Evolutionary conservation across 176 grass and related monocot species (phyloP).

Genomic region (Calamus simplicifolius): DNA sequence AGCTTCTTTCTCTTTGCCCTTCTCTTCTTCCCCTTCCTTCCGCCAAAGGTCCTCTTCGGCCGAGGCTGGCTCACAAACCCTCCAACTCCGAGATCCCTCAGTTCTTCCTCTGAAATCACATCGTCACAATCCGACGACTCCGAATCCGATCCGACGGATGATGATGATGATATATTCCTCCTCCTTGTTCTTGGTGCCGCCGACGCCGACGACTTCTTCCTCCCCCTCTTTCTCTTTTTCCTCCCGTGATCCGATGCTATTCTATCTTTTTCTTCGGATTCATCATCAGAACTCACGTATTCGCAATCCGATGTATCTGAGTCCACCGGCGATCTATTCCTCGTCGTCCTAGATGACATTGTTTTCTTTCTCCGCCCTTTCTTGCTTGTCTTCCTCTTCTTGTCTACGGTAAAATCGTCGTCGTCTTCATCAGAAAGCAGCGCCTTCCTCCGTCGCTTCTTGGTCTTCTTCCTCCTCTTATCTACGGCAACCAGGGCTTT

Average conservation of each 20-base stretch:
- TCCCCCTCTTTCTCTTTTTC: slow-evolving; percentile 16
- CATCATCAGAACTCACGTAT: slow-evolving; percentile 59
- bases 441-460: slow-evolving; percentile 24
- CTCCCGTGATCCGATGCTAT: slow-evolving; percentile 10
- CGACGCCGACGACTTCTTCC: too few relatives aligned
- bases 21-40: slow-evolving; percentile 34
- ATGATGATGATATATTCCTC: not conserved
- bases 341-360: not conserved
- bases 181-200: not conserved
- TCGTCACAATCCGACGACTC: slow-evolving; percentile 29
- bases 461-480: slow-evolving; percentile 27
- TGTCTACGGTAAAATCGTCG: slow-evolving; percentile 26
- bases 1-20: slow-evolving; percentile 58
- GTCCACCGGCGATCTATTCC: slow-evolving; percentile 24
- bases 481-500: slow-evolving; percentile 24
- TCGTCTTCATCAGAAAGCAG: slow-evolving; percentile 1
- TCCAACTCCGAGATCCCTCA: slow-evolving; percentile 12
- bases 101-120: slow-evolving; percentile 29
- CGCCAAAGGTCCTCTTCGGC: slow-evolving; percentile 26
- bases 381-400: slow-evolving; percentile 27
- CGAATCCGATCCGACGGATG: slow-evolving; percentile 4
- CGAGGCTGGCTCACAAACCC: slow-evolving; percentile 5
- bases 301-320: slow-evolving; percentile 43
- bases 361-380: slow-evolving; percentile 19
- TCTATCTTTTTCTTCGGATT: slow-evolving; percentile 11